Conservation (phyloP, 257 asterid species). For the Petunia axillaris region DNA sequence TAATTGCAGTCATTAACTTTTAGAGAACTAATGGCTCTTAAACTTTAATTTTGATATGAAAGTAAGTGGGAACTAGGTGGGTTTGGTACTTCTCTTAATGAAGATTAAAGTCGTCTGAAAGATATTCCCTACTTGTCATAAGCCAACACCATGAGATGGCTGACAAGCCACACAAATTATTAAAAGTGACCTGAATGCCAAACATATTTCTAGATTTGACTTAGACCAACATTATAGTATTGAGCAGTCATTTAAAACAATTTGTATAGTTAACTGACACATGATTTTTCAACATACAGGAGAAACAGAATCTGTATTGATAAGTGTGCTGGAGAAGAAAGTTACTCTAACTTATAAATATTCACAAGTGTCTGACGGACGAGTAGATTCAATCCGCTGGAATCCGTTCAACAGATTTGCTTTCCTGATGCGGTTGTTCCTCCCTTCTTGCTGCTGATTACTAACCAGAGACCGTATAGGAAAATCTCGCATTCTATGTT, state of each 20-base stretch:
- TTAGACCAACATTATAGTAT: background rate
- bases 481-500: too few species aligned
- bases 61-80: background rate
- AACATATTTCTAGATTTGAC: background rate
- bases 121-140: background rate
- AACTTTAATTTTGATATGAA: background rate
- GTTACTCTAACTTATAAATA: conserved; percentile 66
- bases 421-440: conserved; percentile 40
- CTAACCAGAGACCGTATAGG: too few species aligned
- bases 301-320: conserved; percentile 70
- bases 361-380: conserved; percentile 33
- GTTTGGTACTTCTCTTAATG: background rate
- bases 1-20: background rate
- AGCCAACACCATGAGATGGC: too few species aligned
- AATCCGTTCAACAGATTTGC: conserved; percentile 42
- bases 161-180: background rate
- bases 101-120: background rate
- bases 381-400: conserved; percentile 31
- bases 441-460: conserved; percentile 44
- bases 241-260: background rate
- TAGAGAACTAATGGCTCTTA: background rate
- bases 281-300: conserved; percentile 41
- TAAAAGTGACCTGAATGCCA: background rate
- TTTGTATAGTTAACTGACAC: background rate
- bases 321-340: conserved; percentile 72